phyloP scores from a whole-genome alignment of 192 early-diverging fungal genomes.

The Umbelopsis vinacea region DNA sequence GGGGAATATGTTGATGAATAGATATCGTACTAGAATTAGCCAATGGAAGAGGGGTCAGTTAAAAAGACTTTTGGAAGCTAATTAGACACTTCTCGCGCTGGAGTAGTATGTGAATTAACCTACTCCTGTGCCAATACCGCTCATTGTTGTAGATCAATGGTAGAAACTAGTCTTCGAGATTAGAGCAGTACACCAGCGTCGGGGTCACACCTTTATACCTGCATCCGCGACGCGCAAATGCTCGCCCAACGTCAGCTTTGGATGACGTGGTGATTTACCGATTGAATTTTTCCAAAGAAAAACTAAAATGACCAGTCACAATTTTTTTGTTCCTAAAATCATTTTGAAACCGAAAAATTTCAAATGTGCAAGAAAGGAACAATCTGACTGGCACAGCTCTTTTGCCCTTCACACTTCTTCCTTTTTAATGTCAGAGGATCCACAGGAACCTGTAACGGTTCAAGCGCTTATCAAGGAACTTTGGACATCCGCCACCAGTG shows the following conservation, averaged over 20 bases:
- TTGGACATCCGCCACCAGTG: slow-evolving; percentile 51
- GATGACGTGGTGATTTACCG: neutral
- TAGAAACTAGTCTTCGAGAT: slow-evolving; percentile 19
- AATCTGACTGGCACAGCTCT: neutral
- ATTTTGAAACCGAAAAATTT: slow-evolving; percentile 20
- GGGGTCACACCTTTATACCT: slow-evolving; percentile 3
- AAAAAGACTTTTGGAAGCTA: slow-evolving; percentile 7
- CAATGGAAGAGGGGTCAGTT: slow-evolving; percentile 24
- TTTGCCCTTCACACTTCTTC: neutral
- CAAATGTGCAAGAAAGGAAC: neutral
- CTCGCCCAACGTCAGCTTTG: slow-evolving; percentile 17
- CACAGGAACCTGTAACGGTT: slow-evolving; percentile 15
- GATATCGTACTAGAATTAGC: slow-evolving; percentile 83
- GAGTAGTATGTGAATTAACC: slow-evolving; percentile 4
- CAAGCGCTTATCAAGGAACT: slow-evolving; percentile 42
- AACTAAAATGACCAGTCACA: neutral
- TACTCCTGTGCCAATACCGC: slow-evolving; percentile 92
- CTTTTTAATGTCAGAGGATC: neutral
- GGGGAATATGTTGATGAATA: slow-evolving; percentile 98
- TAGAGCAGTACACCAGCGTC: neutral
- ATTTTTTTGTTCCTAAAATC: neutral
- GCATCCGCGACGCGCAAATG: slow-evolving; percentile 13
- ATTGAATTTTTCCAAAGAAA: neutral
- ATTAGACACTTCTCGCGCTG: neutral
- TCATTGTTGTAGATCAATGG: slow-evolving; percentile 57